Conservation (phyloP, 208 protist genomes). For the Wallacemonas sp. region DNA sequence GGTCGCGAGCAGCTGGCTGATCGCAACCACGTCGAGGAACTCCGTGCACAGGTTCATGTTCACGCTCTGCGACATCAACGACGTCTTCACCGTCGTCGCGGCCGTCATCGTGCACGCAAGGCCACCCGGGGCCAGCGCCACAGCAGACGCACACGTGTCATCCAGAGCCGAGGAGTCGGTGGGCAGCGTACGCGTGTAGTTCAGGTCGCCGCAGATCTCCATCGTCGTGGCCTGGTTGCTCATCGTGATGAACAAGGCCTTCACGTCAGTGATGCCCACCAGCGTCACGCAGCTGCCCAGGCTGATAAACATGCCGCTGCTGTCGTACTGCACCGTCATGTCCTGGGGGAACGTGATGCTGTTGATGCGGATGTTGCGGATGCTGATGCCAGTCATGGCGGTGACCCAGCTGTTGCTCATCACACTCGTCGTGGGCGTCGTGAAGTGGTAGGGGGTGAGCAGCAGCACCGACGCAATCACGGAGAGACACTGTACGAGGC, state of each 20-base stretch:
- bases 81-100: neutral
- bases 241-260: neutral
- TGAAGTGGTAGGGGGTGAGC: conserved; percentile 9
- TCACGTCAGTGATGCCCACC: conserved; percentile 5
- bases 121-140: neutral
- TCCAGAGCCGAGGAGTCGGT: neutral
- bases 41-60: conserved; percentile 1
- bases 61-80: neutral
- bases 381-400: neutral
- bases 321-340: conserved; percentile 6
- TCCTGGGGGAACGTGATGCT: conserved; percentile 2
- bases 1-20: neutral
- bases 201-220: conserved; percentile 8
- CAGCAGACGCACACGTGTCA: conserved; percentile 10
- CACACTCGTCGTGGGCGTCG: conserved; percentile 1
- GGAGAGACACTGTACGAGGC: neutral
- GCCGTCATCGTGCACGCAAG: neutral
- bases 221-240: conserved; percentile 4
- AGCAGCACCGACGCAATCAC: conserved; percentile 1
- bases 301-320: neutral
- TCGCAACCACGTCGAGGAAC: conserved; percentile 10
- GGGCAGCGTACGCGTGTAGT: neutral
- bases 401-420: conserved; percentile 5
- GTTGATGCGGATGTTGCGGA: conserved; percentile 12
- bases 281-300: conserved; percentile 3